Conservation (phyloP, 1,284 basidiomycete species). For the Grifola frondosa region DNA sequence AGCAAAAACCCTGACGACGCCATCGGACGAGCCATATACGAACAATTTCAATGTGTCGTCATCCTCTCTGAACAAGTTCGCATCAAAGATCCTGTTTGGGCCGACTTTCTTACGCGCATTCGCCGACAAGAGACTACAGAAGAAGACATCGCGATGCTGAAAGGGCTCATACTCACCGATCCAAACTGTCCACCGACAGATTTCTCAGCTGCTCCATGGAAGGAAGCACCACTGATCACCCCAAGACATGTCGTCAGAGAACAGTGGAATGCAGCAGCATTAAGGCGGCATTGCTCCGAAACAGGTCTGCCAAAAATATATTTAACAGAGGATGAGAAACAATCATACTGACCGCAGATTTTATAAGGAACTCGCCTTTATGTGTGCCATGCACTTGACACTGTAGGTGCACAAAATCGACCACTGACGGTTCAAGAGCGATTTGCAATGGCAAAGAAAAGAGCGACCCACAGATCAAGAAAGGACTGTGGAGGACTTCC, state of each 20-base stretch:
- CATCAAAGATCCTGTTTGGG: constrained; percentile 34
- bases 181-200: constrained; percentile 11
- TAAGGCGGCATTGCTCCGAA: constrained; percentile 18
- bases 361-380: no score
- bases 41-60: constrained; percentile 37
- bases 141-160: constrained; percentile 31
- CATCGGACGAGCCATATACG: constrained; percentile 33
- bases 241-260: constrained; percentile 34
- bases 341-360: no score
- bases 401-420: no score
- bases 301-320: constrained; percentile 4
- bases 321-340: no score
- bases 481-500: no score
- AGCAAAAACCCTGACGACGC: not conserved
- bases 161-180: constrained; percentile 21
- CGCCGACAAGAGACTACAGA: constrained; percentile 26
- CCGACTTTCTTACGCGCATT: constrained; percentile 31
- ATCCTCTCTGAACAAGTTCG: constrained; percentile 36
- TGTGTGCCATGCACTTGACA: no score
- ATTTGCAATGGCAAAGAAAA: no score
- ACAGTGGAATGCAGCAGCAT: constrained; percentile 32
- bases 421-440: no score
- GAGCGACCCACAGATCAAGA: no score
- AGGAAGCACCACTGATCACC: constrained; percentile 31
- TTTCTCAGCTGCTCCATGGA: constrained; percentile 28